These are phyloP conservation scores for Gaeumannomyces tritici DNA, from an alignment of 2,329 filamentous ascomycete species.

Conservation along the genomic window DNA sequence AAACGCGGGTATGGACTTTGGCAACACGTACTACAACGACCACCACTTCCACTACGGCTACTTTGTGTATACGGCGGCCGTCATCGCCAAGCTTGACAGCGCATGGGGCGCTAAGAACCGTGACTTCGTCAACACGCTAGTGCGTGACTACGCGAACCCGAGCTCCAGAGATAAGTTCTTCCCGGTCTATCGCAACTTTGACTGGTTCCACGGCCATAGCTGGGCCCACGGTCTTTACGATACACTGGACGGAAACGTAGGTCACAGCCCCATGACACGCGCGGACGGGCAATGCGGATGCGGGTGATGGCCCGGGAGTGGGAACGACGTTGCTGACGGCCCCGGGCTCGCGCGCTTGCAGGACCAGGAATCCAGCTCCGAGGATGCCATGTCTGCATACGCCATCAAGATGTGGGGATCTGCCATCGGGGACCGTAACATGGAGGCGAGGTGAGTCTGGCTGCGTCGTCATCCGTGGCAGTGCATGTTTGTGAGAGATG, in stretches of 20 bases:
- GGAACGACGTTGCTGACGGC: background rate
- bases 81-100: slow-evolving; percentile 72
- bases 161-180: slow-evolving; percentile 62
- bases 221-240: slow-evolving; percentile 80
- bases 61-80: slow-evolving; percentile 76
- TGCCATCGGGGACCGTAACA: slow-evolving; percentile 62
- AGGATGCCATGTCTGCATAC: slow-evolving; percentile 82
- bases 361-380: slow-evolving; percentile 78
- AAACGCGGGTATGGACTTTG: slow-evolving; percentile 65
- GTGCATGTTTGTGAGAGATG: background rate
- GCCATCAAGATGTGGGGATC: slow-evolving; percentile 91
- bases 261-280: background rate
- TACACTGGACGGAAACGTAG: slow-evolving; percentile 59
- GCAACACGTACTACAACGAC: slow-evolving; percentile 78
- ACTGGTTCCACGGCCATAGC: slow-evolving; percentile 91
- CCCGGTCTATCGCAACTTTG: slow-evolving; percentile 74
- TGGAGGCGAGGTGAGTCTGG: slow-evolving; percentile 57
- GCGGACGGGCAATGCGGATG: too few species aligned
- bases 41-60: slow-evolving; percentile 78
- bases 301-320: background rate
- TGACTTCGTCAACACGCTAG: slow-evolving; percentile 72
- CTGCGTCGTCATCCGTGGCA: background rate
- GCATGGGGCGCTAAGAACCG: slow-evolving; percentile 63
- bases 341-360: slow-evolving; percentile 9
- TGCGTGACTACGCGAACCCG: slow-evolving; percentile 76